Evolutionary conservation across 2,329 filamentous ascomycete genomes (phyloP), one percentile per base, ranked within the genome.

Genomic region (Fusarium heterosporum): DNA sequence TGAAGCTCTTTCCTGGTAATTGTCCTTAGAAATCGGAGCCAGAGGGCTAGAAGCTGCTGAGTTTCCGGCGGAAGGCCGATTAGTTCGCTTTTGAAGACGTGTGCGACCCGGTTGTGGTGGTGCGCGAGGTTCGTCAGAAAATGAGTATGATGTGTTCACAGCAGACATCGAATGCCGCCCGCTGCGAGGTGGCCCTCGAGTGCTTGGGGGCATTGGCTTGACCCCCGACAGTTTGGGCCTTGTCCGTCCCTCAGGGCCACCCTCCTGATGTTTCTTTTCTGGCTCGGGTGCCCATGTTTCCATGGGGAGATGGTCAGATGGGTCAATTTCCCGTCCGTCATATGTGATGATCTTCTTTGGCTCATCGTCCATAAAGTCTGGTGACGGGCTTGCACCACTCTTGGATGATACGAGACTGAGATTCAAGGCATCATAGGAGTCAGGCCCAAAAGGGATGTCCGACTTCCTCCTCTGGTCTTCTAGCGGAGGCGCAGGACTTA

Each of bases 241-340:
- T 8, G 80, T 75, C 25, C 74, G 75, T 32, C 75, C 55, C 49
- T 80, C 75, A 54, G 72, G 62, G 2, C 74, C 69, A 17, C 73
- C 60, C 48, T 74, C 74, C 26, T 71, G 61, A 4, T 74, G 65
- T 61, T 78, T 78, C 3, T 85, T 83, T 69, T 92, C 89, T 0
- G 91, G 91, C 72, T 93, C 91, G 0, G 91, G 90, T 3, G 91
- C 91, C 90, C 90, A 93, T 2, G 87, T 87, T 55, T 92, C 88
- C 74, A 93, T 86, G 0, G 92, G 92, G 14, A 94, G 82, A 73
- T 94, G 91, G 76, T 95, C 92, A 1, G 90, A 93, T 1, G 92
- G 92, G 73, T 95, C 92, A 55, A 95, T 85, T 71, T 93, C 90
- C 55, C 90, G 85, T 8, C 92, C 92, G 73, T 93, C 90, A 65